A percentile compares a stretch with the other conserved stretches of the same genome.
Evolutionary conservation across 495 filamentous ascomycete species (phyloP).

Genomic region (Umbilicaria muhlenbergii): DNA sequence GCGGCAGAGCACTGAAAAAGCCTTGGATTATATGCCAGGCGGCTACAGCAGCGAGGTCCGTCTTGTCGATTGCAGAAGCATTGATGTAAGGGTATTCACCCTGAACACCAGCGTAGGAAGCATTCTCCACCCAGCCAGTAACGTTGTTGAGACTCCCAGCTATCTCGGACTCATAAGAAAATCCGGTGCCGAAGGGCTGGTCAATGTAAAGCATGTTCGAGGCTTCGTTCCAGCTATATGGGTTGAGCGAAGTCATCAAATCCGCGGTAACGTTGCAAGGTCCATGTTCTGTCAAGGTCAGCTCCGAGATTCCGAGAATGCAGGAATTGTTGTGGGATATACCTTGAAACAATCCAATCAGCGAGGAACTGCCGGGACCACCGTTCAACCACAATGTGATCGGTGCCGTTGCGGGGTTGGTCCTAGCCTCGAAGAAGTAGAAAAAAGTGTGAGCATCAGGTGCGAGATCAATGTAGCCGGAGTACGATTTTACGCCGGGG

Average conservation of each 20-base stretch:
- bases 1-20: constrained; percentile 19
- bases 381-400: constrained; percentile 52
- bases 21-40: constrained; percentile 30
- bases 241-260: constrained; percentile 35
- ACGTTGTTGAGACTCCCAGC: constrained; percentile 26
- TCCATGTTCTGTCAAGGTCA: constrained; percentile 32
- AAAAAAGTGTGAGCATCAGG: constrained; percentile 50
- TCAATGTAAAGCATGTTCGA: constrained; percentile 66
- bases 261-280: constrained; percentile 40
- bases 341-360: constrained; percentile 57
- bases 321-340: constrained; percentile 10
- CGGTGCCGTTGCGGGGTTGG: constrained; percentile 38
- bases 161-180: constrained; percentile 35
- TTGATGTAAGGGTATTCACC: constrained; percentile 29
- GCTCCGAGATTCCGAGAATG: constrained; percentile 19
- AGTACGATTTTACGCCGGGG: constrained; percentile 48
- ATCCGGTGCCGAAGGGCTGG: constrained; percentile 46
- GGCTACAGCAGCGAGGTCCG: constrained; percentile 30
- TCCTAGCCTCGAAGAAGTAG: constrained; percentile 49
- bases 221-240: constrained; percentile 55
- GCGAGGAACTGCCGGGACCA: constrained; percentile 42
- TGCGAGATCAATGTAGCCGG: constrained; percentile 48
- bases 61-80: constrained; percentile 23
- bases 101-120: constrained; percentile 23
- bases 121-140: constrained; percentile 29